Base-by-base conservation (phyloP, 768 basidiomycete genomes). In the Termitomyces bulborhizus region DNA sequence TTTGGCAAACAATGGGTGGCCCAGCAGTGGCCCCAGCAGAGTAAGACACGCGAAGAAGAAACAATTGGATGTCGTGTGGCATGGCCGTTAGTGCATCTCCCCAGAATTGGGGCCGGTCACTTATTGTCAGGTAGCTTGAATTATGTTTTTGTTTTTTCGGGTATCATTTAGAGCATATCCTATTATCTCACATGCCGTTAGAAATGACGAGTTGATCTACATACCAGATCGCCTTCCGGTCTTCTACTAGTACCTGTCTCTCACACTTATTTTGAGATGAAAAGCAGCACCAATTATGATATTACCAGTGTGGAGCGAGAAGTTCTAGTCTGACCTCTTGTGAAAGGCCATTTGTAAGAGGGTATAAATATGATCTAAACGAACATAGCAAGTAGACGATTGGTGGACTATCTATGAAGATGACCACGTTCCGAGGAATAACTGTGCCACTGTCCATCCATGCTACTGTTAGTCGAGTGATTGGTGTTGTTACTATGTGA, bases 351-450 rank as follows among this genome's bases (percentile, higher is more conserved):
- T 36, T 5, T 52, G 40, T 36, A 50, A 34, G 32, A 60, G 57
- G 60, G 64, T 62, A 63, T 63, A 57, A 59, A 63, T 62, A 63
- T 62, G 57, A 55, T 61, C 55, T 59, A 58, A 31, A 21, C 27
- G 31, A 50, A 16, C 50, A 51, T 21, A 39, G 15, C 21, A 21
- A 21, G 21, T 21, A 21, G 9, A 51, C 48, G 51, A 36, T 21
- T 52, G 40, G 54, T 37, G 46, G 54, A 69, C 73, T 76, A 85
- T 62, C 82, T 79, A 65, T 84, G 83, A 37, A 85, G 69, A 57
- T 79, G 81, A 7, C 76, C 74, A 34, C 85, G 81, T 66, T 86
- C 84, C 37, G 85, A 81, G 46, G 84, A 84, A 55, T 86, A 86
- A 5, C 74, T 65, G 59, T 85, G 81, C 85, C 85, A 87, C 41